These are phyloP conservation scores for Capsicum baccatum DNA, from an alignment of 257 asterid species.

Conservation along the genomic window DNA sequence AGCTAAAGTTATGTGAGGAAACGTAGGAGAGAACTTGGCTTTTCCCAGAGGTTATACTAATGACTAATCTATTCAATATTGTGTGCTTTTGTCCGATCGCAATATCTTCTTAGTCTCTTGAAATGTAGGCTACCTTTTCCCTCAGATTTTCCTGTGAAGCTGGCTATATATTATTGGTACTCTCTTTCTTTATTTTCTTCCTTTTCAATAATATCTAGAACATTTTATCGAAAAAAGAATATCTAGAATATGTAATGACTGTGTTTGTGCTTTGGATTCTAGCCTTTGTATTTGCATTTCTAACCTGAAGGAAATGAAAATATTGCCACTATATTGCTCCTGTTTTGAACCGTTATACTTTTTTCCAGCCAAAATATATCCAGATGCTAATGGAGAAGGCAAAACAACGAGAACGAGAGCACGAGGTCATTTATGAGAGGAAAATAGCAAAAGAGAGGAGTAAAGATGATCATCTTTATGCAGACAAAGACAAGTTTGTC, in stretches of 20 bases:
- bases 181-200: not conserved
- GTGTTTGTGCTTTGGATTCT: not conserved
- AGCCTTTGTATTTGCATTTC: not conserved
- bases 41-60: not conserved
- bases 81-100: not conserved
- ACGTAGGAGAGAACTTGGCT: not conserved
- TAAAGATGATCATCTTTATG: slow-evolving; percentile 75
- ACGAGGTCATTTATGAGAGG: slow-evolving; percentile 79
- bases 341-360: slow-evolving; percentile 7
- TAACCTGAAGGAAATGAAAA: not conserved
- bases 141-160: not conserved
- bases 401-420: slow-evolving; percentile 84
- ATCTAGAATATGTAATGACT: not conserved
- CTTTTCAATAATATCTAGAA: not conserved
- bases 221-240: no score
- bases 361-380: slow-evolving; percentile 83
- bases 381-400: slow-evolving; percentile 68
- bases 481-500: slow-evolving; percentile 82
- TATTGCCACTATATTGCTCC: not conserved
- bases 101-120: not conserved
- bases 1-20: not conserved
- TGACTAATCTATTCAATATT: not conserved
- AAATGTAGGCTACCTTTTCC: no score
- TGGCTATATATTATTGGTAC: not conserved
- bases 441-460: slow-evolving; percentile 94